phyloP scores from a whole-genome alignment of 1,284 basidiomycete genomes.

The Trametes sp. region DNA sequence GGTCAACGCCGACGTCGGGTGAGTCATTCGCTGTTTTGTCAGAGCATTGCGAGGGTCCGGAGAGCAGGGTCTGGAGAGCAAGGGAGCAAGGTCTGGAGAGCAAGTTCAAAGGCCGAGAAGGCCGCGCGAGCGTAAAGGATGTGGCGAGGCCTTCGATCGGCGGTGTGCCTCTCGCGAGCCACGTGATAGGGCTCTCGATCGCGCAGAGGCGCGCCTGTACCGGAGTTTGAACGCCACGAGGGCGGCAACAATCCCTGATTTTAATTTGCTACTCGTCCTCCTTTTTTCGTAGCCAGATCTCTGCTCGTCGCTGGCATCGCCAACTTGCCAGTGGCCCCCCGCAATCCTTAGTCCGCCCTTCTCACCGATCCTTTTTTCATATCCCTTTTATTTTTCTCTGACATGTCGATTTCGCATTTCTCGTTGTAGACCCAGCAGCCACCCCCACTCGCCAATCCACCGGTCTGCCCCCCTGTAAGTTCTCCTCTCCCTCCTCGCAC shows the following conservation, averaged over 20 bases:
- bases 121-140: conserved; percentile 11
- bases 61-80: background rate
- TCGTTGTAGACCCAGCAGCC: conserved; percentile 27
- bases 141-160: conserved; percentile 18
- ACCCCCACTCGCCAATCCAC: conserved; percentile 29
- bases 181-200: conserved; percentile 27
- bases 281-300: conserved; percentile 15
- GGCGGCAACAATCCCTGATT: conserved; percentile 20
- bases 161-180: conserved; percentile 10
- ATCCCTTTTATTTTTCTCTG: conserved; percentile 17
- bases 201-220: conserved; percentile 7
- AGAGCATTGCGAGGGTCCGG: no score
- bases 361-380: conserved; percentile 23
- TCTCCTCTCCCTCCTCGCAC: conserved; percentile 4
- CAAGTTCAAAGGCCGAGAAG: conserved; percentile 5
- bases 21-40: conserved; percentile 1
- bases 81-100: background rate
- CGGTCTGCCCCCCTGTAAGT: conserved; percentile 28
- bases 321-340: conserved; percentile 23
- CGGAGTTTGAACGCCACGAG: conserved; percentile 36
- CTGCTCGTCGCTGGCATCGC: conserved; percentile 26
- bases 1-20: conserved; percentile 3
- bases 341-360: conserved; percentile 23
- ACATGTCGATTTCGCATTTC: conserved; percentile 25
- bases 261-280: conserved; percentile 26